Base-by-base conservation (phyloP, 2,329 filamentous ascomycete species). In the Microsporum audouinii region DNA sequence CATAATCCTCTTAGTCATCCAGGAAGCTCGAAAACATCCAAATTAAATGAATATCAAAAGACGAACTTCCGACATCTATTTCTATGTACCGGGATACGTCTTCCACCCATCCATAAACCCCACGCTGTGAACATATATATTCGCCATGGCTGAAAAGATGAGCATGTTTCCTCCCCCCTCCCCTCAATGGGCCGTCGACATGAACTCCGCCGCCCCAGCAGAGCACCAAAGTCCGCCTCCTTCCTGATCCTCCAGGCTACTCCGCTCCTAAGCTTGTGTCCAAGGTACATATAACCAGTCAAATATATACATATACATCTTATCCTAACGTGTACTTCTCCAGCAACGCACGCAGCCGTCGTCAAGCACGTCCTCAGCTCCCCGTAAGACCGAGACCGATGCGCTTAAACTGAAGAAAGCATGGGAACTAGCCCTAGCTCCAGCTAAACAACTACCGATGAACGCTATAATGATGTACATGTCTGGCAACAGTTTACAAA, bases 391-490 rank as follows among this genome's bases (percentile, higher is more conserved):
- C 66, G 91, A 97, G 76, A 96, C 91, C 82, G 92, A 97, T 73
- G 91, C 88, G 27, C 80, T 99, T 65, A 97, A 97, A 80, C 79
- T 99, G 69, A 99, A 99, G 78, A 99, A 99, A 75, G 94, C 94
- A 0, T 99, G 94, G 94, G 94, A 99, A 76, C 84, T 99, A 51
- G 92, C 94, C 47, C 84, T 99, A 56, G 92, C 88, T 1, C 94
- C 94, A 0, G 87, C 94, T 64, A 99, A 99, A 79, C 86, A 88
- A 72, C 81, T 99, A 55, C 94, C 94, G 62, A 99, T 99, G 94
- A 97, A 95, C 61, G 91, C 87, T 65, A 92, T 99, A 73, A 96
- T 96, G 86, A 97, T 97, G 91, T 99, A 99, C 82, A 99, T 99
- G 94, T 95, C 92, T 36, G 94, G 94, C 70, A 99, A 97, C 78